phyloP scores from a whole-genome alignment of 805 yeast species.

The Suhomyces emberorum region DNA sequence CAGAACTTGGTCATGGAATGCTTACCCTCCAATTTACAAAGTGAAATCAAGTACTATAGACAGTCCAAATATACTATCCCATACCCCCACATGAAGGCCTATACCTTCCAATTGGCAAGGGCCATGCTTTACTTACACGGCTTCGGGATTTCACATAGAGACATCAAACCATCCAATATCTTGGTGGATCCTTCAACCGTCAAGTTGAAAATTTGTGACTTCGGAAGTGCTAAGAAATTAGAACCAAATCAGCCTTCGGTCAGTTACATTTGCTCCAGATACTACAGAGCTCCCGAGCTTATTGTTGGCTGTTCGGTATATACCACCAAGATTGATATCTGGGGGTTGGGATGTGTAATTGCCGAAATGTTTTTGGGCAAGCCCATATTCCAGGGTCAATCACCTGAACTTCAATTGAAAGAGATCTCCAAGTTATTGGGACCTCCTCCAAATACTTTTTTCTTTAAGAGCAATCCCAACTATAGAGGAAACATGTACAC shows the following conservation, averaged over 20 bases:
- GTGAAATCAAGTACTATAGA: slow-evolving; percentile 69
- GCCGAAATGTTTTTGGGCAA: slow-evolving; percentile 92
- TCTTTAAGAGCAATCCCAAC: slow-evolving; percentile 69
- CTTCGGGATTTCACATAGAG: slow-evolving; percentile 78
- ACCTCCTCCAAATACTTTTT: slow-evolving; percentile 70
- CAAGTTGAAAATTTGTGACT: slow-evolving; percentile 73
- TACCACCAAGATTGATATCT: slow-evolving; percentile 88
- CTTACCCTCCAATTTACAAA: slow-evolving; percentile 74
- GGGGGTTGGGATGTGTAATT: slow-evolving; percentile 97
- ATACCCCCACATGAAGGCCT: slow-evolving; percentile 69
- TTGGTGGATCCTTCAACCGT: slow-evolving; percentile 70
- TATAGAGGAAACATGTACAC: slow-evolving; percentile 74
- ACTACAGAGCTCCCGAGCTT: slow-evolving; percentile 94
- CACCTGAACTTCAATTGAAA: slow-evolving; percentile 82
- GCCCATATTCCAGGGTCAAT: slow-evolving; percentile 94
- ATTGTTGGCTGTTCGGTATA: slow-evolving; percentile 87
- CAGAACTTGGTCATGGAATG: slow-evolving; percentile 88
- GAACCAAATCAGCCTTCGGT: slow-evolving; percentile 84
- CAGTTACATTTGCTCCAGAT: slow-evolving; percentile 92
- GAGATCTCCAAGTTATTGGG: slow-evolving; percentile 90
- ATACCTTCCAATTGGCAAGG: slow-evolving; percentile 75
- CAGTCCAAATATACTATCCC: slow-evolving; percentile 61
- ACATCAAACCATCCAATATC: slow-evolving; percentile 79
- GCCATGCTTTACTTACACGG: slow-evolving; percentile 83
- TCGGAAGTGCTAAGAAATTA: slow-evolving; percentile 79